Evolutionary conservation across 2,329 filamentous ascomycete genomes (phyloP).

Genomic region (Alternaria sp.): DNA sequence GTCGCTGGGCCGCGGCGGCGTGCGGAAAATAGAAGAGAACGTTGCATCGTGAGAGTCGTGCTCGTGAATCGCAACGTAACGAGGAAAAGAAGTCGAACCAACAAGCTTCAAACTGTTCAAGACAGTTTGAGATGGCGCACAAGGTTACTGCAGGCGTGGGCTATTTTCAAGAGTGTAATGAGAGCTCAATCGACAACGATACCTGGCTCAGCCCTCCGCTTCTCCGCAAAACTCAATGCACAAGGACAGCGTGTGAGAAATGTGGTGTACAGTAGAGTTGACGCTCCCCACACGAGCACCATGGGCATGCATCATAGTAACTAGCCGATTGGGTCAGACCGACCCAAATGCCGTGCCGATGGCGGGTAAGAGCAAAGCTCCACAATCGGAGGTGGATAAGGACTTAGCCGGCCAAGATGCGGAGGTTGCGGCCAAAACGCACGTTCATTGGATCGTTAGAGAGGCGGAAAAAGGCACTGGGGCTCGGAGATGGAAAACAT

Average conservation of each 20-base stretch:
- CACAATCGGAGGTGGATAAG: conserved; percentile 35
- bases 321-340: conserved; percentile 37
- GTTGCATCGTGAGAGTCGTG: conserved; percentile 39
- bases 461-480: conserved; percentile 19
- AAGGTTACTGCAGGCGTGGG: neutral
- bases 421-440: conserved; percentile 24
- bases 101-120: neutral
- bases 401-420: conserved; percentile 32
- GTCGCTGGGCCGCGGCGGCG: conserved; percentile 40
- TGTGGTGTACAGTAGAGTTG: conserved; percentile 30
- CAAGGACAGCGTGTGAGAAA: conserved; percentile 3
- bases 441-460: conserved; percentile 19
- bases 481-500: conserved; percentile 27
- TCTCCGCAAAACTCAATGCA: conserved; percentile 27
- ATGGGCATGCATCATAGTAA: conserved; percentile 31
- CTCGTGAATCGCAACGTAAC: neutral
- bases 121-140: neutral
- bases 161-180: neutral
- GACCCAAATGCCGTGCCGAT: conserved; percentile 45
- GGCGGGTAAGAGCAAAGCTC: conserved; percentile 40
- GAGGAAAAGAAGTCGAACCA: neutral
- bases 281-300: conserved; percentile 42
- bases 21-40: conserved; percentile 45
- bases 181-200: conserved; percentile 11
- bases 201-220: conserved; percentile 14